phyloP scores from a whole-genome alignment of 805 yeast genomes.

The Candida awuae region DNA sequence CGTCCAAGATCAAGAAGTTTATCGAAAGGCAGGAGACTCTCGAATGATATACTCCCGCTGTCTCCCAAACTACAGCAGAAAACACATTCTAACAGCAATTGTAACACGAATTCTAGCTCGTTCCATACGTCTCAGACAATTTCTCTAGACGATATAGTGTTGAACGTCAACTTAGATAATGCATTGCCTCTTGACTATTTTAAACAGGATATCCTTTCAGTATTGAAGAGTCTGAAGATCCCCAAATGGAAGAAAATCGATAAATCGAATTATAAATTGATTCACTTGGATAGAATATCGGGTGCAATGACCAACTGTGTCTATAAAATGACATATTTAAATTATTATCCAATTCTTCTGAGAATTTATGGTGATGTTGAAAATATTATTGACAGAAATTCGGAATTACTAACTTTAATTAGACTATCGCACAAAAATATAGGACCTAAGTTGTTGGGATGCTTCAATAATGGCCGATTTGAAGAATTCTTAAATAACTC shows the following conservation, averaged over 20 bases:
- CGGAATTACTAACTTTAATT: slow-evolving; percentile 64
- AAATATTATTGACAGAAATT: slow-evolving; percentile 75
- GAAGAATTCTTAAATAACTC: slow-evolving; percentile 89
- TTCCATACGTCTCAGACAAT: too few relatives aligned
- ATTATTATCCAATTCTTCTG: slow-evolving; percentile 54
- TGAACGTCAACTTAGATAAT: slow-evolving; percentile 60
- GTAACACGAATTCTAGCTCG: too few relatives aligned
- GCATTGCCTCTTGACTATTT: slow-evolving; percentile 77
- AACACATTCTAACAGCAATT: background rate
- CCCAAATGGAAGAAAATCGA: slow-evolving; percentile 70
- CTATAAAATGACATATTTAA: slow-evolving; percentile 47
- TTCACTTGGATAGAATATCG: slow-evolving; percentile 60
- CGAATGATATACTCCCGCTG: background rate
- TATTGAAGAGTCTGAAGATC: slow-evolving; percentile 55
- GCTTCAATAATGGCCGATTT: slow-evolving; percentile 85
- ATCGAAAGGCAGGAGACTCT: too few relatives aligned
- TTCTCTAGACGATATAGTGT: slow-evolving; percentile 16
- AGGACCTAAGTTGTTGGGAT: slow-evolving; percentile 85
- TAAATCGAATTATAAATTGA: slow-evolving; percentile 31
- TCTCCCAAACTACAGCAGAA: background rate
- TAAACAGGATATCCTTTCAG: slow-evolving; percentile 66
- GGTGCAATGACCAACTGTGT: slow-evolving; percentile 94
- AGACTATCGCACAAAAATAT: slow-evolving; percentile 70
- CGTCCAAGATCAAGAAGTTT: slow-evolving; percentile 2
- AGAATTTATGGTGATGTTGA: slow-evolving; percentile 88